Evolutionary conservation across 2,329 filamentous ascomycete species (phyloP).

Genomic region (Penicillium italicum): DNA sequence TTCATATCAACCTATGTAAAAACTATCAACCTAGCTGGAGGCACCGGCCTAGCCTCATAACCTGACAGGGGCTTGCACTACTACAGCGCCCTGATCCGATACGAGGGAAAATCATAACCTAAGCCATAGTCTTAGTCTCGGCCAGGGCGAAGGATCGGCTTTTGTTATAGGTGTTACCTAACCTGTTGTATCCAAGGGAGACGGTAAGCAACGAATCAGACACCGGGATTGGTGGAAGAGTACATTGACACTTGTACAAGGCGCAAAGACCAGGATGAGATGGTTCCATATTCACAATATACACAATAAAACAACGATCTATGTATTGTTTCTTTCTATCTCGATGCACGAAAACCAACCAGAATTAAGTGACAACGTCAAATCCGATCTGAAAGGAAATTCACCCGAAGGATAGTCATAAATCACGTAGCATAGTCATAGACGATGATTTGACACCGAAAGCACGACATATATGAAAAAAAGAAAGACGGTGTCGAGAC

Average conservation of each 20-base stretch:
- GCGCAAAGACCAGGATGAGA: neutral
- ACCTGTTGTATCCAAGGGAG: neutral
- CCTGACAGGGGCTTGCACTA: neutral
- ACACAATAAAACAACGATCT: neutral
- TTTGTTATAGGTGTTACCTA: neutral
- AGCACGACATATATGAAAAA: neutral
- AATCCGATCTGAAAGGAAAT: neutral
- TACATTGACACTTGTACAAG: neutral
- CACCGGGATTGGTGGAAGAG: neutral
- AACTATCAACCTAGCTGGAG: neutral
- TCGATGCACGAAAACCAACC: neutral
- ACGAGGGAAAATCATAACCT: conserved; percentile 21
- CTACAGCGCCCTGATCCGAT: conserved; percentile 13
- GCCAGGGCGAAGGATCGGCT: conserved; percentile 5
- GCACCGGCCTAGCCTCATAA: neutral
- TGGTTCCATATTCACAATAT: neutral
- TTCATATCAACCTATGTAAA: neutral
- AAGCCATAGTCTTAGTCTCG: conserved; percentile 4
- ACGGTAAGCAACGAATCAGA: neutral
- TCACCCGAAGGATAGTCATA: neutral
- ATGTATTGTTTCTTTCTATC: neutral
- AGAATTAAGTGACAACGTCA: neutral
- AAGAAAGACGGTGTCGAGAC: neutral
- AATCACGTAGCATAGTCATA: neutral
- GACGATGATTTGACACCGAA: neutral